A percentile compares a stretch with the other conserved stretches of the same genome.
These are phyloP conservation scores for Spiraea crenata DNA, from an alignment of 331 rosid species.

Conservation along the genomic window DNA sequence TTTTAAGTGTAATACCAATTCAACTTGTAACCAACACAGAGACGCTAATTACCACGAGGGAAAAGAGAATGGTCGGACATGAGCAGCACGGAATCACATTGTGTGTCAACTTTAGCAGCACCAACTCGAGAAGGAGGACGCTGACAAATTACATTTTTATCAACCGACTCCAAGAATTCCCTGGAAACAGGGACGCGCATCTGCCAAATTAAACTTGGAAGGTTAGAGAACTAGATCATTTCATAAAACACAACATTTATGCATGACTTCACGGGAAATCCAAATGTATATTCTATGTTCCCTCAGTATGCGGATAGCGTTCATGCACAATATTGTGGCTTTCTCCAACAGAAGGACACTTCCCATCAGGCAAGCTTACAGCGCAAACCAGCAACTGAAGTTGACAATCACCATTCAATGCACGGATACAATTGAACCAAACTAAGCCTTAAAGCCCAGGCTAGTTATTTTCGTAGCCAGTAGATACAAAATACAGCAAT, in stretches of 20 bases:
- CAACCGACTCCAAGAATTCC: slow-evolving; percentile 65
- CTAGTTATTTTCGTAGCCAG: neutral
- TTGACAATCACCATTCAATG: no score
- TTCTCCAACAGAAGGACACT: no score
- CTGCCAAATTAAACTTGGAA: slow-evolving; percentile 33
- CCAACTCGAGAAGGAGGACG: slow-evolving; percentile 86
- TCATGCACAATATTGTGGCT: no score
- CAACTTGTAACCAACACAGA: slow-evolving; percentile 13
- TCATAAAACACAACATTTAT: neutral
- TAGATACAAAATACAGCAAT: neutral
- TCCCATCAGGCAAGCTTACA: no score
- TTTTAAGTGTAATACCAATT: neutral
- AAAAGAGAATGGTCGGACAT: slow-evolving; percentile 86
- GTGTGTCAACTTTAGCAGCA: slow-evolving; percentile 59
- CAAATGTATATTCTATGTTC: neutral
- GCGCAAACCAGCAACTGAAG: no score
- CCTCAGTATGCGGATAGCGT: neutral
- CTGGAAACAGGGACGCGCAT: slow-evolving; percentile 48
- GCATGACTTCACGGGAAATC: neutral
- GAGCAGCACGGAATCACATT: slow-evolving; percentile 57
- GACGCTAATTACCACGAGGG: slow-evolving; percentile 44
- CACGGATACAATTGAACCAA: no score
- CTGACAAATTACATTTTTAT: slow-evolving; percentile 46
- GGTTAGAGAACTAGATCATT: slow-evolving; percentile 24
- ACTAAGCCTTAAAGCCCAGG: no score